Evolutionary conservation across 2,329 filamentous ascomycete genomes (phyloP), one percentile per base, ranked within the genome.

Genomic region (Aspergillus jensenii): DNA sequence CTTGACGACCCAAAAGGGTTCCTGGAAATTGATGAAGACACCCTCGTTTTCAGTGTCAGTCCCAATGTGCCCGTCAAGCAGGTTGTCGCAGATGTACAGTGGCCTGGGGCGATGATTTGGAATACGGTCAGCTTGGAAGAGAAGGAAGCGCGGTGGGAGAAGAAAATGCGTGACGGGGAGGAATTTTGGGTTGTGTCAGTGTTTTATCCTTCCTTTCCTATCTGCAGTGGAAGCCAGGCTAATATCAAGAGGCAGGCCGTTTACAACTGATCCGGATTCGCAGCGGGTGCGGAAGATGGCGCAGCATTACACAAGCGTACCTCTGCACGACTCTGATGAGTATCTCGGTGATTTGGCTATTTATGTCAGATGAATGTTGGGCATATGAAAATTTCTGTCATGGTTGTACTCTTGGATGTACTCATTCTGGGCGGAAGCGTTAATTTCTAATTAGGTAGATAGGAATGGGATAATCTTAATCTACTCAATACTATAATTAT

Each of bases 81-180:
- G 58, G 70, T 77, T 23, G 64, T 78, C 37, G 69, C 71, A n/a
- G 76, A 78, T 61, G 62, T 74, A 48, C 68, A 73, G 43, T 71
- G 68, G 45, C 76, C 75, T 6, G 67, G 62, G 2, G 59, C 68
- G n/a, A 65, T 72, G 55, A 57, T 72, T 9, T 72, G 70, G 69
- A 58, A 67, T 51, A 61, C 48, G 0, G 61, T 69, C 2, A 33
- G 25, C 5, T 9, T 44, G 14, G 25, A 55, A 11, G 56, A 62
- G n/a, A 45, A 47, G 31, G 53, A 59, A 9, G 50, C 51, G 31
- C 39, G 27, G 14, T 66, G 65, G 65, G 51, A 53, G 55, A 63
- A 61, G 40, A 48, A 52, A 17, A 41, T 52, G 14, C 50, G 53
- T 17, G 56, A 60, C 55, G 62, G 65, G 8, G 57, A 59, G 40